Conservation (phyloP, 177 flowering plant genomes). For the Tripterygium wilfordii region DNA sequence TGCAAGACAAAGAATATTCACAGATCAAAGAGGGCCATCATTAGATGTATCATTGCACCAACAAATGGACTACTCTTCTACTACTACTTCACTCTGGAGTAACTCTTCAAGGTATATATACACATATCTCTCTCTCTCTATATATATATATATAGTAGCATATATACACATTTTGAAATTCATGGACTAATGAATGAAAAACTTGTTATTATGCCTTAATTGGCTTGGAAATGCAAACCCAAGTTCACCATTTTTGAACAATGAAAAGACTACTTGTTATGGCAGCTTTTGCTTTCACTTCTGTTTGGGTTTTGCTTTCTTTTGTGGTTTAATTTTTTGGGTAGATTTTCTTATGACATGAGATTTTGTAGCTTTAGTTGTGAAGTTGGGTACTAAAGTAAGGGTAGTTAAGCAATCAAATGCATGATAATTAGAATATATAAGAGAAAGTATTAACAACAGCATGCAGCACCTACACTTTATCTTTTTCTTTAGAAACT, state of each 20-base stretch:
- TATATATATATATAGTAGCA: too few relatives aligned
- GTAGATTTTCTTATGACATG: constrained; percentile 21
- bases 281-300: constrained; percentile 55
- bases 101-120: constrained; percentile 62
- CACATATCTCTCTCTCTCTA: constrained; percentile 1
- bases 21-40: constrained; percentile 41
- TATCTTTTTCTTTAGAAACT: constrained; percentile 6
- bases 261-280: constrained; percentile 37
- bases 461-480: constrained; percentile 1
- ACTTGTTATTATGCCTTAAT: too few relatives aligned
- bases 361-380: constrained; percentile 6
- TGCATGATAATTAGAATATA: constrained; percentile 11
- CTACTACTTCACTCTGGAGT: constrained; percentile 45
- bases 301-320: constrained; percentile 5
- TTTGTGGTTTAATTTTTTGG: constrained; percentile 7
- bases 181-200: too few relatives aligned
- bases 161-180: constrained; percentile 6
- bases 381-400: constrained; percentile 11
- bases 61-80: constrained; percentile 37
- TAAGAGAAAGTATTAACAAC: constrained; percentile 15
- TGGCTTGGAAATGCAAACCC: constrained; percentile 29
- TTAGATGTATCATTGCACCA: constrained; percentile 35
- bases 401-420: constrained; percentile 16
- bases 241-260: constrained; percentile 35
- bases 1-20: constrained; percentile 7